These are phyloP conservation scores for Sporothrix luriei DNA, from an alignment of 2,329 filamentous ascomycete genomes.

Conservation along the genomic window DNA sequence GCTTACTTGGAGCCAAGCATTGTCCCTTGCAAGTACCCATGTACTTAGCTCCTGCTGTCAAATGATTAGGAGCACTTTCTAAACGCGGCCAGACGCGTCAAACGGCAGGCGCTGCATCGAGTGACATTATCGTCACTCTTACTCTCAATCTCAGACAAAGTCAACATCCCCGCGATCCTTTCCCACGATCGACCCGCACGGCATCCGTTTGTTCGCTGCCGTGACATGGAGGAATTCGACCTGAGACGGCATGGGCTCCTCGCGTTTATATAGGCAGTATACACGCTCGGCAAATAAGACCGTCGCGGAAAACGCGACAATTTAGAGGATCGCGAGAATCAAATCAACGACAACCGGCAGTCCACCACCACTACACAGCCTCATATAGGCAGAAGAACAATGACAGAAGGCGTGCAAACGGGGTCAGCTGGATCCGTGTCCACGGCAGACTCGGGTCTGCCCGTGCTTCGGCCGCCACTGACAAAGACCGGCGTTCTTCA, in stretches of 20 bases:
- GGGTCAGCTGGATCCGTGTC: background rate
- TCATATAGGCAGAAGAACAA: background rate
- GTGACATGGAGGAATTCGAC: background rate
- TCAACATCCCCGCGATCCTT: background rate
- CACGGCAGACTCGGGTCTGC: background rate
- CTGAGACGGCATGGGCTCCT: background rate
- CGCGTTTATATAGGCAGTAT: background rate
- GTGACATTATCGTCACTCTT: background rate
- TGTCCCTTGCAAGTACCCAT: background rate
- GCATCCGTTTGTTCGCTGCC: background rate
- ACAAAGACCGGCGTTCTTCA: constrained; percentile 33
- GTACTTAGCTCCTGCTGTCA: background rate
- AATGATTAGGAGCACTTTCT: background rate
- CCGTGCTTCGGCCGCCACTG: constrained; percentile 1
- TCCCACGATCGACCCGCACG: background rate
- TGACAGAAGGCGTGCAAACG: background rate
- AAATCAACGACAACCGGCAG: background rate
- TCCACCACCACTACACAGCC: background rate
- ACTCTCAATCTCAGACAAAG: background rate
- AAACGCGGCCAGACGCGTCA: constrained; percentile 21
- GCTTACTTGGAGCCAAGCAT: background rate
- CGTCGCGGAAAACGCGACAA: background rate
- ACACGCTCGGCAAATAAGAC: no score
- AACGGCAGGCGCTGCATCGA: background rate
- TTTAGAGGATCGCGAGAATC: background rate